These are phyloP conservation scores for Dendryphion nanum DNA, from an alignment of 2,329 filamentous ascomycete genomes.

Conservation along the genomic window DNA sequence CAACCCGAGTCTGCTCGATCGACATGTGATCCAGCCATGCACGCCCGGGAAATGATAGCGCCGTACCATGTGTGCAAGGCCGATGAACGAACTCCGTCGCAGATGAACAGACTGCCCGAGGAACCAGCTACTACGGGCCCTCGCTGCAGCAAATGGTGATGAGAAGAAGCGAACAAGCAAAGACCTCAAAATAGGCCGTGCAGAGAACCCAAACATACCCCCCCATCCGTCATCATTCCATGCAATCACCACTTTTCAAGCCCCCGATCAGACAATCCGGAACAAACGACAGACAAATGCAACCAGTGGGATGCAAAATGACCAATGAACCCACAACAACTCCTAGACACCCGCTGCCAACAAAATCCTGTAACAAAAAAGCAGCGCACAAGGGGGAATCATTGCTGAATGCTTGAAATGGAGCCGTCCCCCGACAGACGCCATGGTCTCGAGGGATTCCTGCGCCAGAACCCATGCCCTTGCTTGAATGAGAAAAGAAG, in stretches of 20 bases:
- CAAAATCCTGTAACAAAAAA: conserved; percentile 28
- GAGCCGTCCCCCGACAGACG: conserved; percentile 34
- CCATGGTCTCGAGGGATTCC: conserved; percentile 31
- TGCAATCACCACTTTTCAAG: conserved; percentile 14
- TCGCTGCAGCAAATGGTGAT: conserved; percentile 11
- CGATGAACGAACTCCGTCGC: conserved; percentile 19
- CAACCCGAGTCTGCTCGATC: conserved; percentile 18
- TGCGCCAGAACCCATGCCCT: conserved; percentile 42
- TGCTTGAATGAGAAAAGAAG: conserved; percentile 34
- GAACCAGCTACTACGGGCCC: conserved; percentile 11
- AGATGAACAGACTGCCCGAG: conserved; percentile 17
- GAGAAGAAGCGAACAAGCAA: conserved; percentile 11
- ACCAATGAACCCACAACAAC: conserved; percentile 5
- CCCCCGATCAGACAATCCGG: conserved; percentile 6
- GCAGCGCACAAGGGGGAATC: conserved; percentile 44
- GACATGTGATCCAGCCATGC: conserved; percentile 23
- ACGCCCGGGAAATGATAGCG: conserved; percentile 23
- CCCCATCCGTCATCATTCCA: too few species aligned
- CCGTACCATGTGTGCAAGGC: conserved; percentile 28
- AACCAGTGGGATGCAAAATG: conserved; percentile 9
- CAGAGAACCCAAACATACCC: conserved; percentile 6
- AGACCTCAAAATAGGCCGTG: conserved; percentile 1
- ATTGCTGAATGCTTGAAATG: conserved; percentile 45
- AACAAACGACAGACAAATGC: conserved; percentile 12
- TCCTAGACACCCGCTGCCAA: conserved; percentile 31